Percentiles rank a stretch among this genome's conserved stretches.
Evolutionary conservation across 2,329 filamentous ascomycete genomes (phyloP).

Genomic region (Cucurbitaria berberidis): DNA sequence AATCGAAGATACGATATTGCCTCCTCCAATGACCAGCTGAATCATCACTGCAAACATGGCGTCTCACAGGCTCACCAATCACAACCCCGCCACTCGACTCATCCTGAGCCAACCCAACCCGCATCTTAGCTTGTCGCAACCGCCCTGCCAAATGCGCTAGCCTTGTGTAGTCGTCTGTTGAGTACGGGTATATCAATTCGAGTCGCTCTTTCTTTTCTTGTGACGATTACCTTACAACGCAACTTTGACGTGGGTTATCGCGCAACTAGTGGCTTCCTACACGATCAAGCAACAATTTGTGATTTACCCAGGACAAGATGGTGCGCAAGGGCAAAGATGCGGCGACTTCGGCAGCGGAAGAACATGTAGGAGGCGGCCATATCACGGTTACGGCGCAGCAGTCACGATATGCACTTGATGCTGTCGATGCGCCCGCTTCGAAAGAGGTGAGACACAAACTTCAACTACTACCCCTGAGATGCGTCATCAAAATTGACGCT

Average conservation of each 20-base stretch:
- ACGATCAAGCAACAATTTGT: neutral
- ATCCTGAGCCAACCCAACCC: conserved; percentile 16
- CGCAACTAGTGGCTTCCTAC: no score
- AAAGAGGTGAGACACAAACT: conserved; percentile 41
- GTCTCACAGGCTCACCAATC: no score
- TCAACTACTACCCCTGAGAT: no score
- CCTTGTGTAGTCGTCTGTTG: neutral
- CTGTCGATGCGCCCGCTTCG: conserved; percentile 46
- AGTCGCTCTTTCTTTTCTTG: neutral
- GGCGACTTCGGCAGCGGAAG: conserved; percentile 15
- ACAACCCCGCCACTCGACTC: conserved; percentile 14
- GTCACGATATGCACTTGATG: conserved; percentile 47
- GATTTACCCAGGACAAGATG: conserved; percentile 21
- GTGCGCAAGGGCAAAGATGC: conserved; percentile 38
- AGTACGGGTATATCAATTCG: neutral
- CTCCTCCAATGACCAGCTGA: no score
- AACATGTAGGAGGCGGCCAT: conserved; percentile 32
- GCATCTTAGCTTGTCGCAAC: neutral
- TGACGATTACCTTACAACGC: no score
- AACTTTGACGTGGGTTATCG: no score
- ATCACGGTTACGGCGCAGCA: conserved; percentile 49
- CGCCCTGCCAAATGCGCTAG: neutral
- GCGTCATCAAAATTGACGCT: no score
- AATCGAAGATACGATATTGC: no score
- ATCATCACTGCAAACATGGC: no score